Base-by-base conservation (phyloP, 805 yeast species). In the Candida anglica region DNA sequence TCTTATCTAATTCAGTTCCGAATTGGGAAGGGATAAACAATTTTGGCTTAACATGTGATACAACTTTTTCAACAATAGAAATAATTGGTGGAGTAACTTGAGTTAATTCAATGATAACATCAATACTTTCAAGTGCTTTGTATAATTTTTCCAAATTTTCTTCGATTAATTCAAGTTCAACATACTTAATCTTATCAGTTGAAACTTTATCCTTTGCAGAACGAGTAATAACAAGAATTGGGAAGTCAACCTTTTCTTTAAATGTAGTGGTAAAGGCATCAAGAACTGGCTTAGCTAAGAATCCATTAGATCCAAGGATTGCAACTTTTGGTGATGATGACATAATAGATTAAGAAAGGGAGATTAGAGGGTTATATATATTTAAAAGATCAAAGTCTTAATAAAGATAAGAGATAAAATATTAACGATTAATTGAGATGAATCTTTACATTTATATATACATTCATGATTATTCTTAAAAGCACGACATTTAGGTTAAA, bases 1-100 rank as follows among this genome's bases (percentile, higher is more conserved):
- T 50, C 6, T 48, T 56, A 2, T 42, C 48, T 13, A 66, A 32
- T 34, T 75, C 77, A 15, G 62, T 45, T 26, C 86, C 87, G 44
- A 73, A 79, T 45, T 77, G 83, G 2, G 81, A 71, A 20, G 83
- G 81, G 42, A 77, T 69, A 56, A 66, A 78, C 21, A 75, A 48
- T 47, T 71, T 69, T 32, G 77, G 75, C 41, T 70, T 68, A 32
- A 60, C 63, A 19, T 47, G 53, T 7, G 51, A 48, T 3, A 69
- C 68, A 6, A 71, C 33, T 16, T 46, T 66, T 30, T 70, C 73
- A 21, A 69, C 38, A n/a, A 57, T 40, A 1, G 43, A 56, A 20
- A 56, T 66, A 14, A 47, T 31, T 13, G 46, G 48, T 6, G 70
- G 63, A 19, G 43, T 43, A 9, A 52, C 38, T n/a, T 63, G 53